Evolutionary conservation across 2,329 filamentous ascomycete species (phyloP), one percentile per base, ranked within the genome.

Genomic region (Sclerotinia nivalis): DNA sequence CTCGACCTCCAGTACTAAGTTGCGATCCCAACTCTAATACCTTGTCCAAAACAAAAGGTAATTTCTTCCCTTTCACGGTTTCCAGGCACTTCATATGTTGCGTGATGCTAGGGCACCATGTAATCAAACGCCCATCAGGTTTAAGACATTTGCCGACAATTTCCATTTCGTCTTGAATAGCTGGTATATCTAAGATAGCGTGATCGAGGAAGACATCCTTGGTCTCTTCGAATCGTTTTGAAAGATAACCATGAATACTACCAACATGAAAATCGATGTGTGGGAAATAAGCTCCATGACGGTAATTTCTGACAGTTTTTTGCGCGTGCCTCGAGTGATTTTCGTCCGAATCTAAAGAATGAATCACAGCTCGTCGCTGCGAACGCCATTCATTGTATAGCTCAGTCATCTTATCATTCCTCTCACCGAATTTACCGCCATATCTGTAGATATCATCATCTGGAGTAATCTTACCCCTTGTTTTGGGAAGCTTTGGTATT

Each of bases 101-200:
- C 13, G 91, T 93, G 70, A 96, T 88, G 74, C 88, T 92, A 0
- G 92, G 92, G 73, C 88, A 89, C 80, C 93, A 96, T 1, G 93
- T 84, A 20, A 91, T 83, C 45, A 95, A 81, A 12, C 86, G 81
- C 0, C 89, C 91, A 75, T 91, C 86, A 1, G 86, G 83, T 52
- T 86, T 86, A 67, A 96, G 80, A 20, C 88, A 87, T n/a, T 83
- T 77, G 7, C 85, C 81, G 31, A 89, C 82, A 37, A 81, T 81
- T 1, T 80, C 79, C 22, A 88, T 72, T 72, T 87, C 77, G 1
- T 74, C 73, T 66, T 92, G 83, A 2, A 89, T 85, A 43, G 83
- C 84, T 0, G 92, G 91, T 71, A 96, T 84, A 77, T 96, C 92
- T 28, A 96, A 83, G 72, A 95, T 86, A 0, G 88, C 89, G 76